Percentiles rank a stretch among this genome's conserved stretches.
Evolutionary conservation across 1,139 yeast genomes (phyloP).

Genomic region (Taphrina pruni): DNA sequence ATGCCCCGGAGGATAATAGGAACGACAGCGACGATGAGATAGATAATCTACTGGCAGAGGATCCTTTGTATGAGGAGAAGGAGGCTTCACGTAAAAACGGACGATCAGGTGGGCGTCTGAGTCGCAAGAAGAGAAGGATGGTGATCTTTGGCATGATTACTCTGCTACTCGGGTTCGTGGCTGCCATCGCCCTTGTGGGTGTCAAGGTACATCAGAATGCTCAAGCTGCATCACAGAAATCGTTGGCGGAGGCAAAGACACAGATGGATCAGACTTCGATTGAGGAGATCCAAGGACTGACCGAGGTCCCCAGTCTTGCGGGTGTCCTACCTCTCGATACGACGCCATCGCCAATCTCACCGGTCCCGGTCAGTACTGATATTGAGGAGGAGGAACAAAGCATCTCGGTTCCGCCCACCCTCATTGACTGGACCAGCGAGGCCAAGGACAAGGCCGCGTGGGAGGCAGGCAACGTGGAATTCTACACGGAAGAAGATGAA

Average conservation of each 20-base stretch:
- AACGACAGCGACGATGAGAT: slow-evolving; percentile 29
- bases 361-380: background rate
- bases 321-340: slow-evolving; percentile 26
- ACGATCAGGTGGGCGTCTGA: background rate
- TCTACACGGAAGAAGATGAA: background rate
- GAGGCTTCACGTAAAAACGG: background rate
- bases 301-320: slow-evolving; percentile 34
- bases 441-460: slow-evolving; percentile 18
- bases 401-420: slow-evolving; percentile 23
- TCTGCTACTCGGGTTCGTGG: background rate
- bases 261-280: slow-evolving; percentile 8
- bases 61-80: slow-evolving; percentile 27
- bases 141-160: slow-evolving; percentile 18
- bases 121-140: background rate
- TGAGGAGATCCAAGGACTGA: slow-evolving; percentile 16
- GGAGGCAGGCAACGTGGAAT: slow-evolving; percentile 12
- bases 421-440: slow-evolving; percentile 20
- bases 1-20: slow-evolving; percentile 11
- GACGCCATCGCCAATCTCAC: slow-evolving; percentile 1
- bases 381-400: slow-evolving; percentile 12
- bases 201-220: slow-evolving; percentile 2
- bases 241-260: slow-evolving; percentile 3
- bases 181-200: background rate
- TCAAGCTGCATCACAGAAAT: background rate
- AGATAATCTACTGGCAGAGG: slow-evolving; percentile 19